Base-by-base conservation (phyloP, 495 filamentous ascomycete species). In the Penicillium flavigenum region DNA sequence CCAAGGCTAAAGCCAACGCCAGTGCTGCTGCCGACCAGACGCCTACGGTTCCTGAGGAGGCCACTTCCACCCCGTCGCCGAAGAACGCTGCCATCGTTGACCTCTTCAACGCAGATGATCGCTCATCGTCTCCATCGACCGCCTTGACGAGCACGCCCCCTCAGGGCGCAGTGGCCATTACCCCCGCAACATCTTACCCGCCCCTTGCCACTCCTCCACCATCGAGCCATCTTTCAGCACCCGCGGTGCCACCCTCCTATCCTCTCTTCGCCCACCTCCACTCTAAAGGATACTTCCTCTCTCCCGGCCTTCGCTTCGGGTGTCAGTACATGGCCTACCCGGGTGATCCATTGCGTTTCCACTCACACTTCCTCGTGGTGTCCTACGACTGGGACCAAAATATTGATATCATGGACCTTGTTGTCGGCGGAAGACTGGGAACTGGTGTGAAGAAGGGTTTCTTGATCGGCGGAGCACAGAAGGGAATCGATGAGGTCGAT, bases 391-490 rank as follows among this genome's bases (percentile, higher is more conserved):
- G 91, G 90, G 88, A 98, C 59, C 81, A 97, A 61, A 81, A 93
- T 65, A 83, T 98, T 49, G 79, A 88, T 47, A 76, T 98, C 68
- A 79, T 95, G 56, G 87, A 94, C 60, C 75, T 98, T 22, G 84
- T 98, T 34, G 88, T 84, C 17, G 91, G 91, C 2, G 95, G 95
- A 6, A 76, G 94, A 60, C 67, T 98, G 59, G 94, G 90, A 1
- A 98, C 95, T 14, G 88, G 89, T 42, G 95, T 98, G 32, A 98
- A 98, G 76, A 98, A 98, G 73, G 88, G 88, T 3, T 97, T 88
- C 71, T 74, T 98, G 51, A 78, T 98, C 62, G 94, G 94, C 9
- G 93, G 92, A 3, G 66, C 71, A 14, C 65, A 69, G 20, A 67
- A 74, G 48, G 62, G 66, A n/a, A 55, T 39, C 5, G 63, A 72